phyloP scores from a whole-genome alignment of 1,284 basidiomycete genomes.

The Cutaneotrichosporon sp. region DNA sequence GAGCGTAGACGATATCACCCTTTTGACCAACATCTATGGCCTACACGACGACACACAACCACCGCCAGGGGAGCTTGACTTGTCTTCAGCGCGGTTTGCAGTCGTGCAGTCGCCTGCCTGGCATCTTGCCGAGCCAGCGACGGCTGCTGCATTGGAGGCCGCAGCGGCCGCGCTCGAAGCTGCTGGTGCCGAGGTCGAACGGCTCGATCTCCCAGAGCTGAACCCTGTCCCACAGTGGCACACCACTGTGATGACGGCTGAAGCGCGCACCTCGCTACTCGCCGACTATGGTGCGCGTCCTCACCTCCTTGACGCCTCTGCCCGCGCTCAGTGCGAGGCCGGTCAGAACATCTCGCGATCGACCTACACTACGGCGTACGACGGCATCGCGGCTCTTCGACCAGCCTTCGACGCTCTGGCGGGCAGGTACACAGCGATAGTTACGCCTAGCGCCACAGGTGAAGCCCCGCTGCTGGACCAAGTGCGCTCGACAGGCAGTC shows the following conservation, averaged over 20 bases:
- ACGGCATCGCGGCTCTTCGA: constrained; percentile 31
- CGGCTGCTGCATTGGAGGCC: constrained; percentile 24
- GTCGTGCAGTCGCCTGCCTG: constrained; percentile 35
- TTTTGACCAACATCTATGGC: constrained; percentile 32
- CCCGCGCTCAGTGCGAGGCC: constrained; percentile 30
- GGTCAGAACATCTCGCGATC: constrained; percentile 20
- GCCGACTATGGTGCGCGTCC: constrained; percentile 17
- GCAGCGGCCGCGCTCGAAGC: constrained; percentile 24
- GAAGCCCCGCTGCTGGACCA: constrained; percentile 30
- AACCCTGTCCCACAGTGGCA: constrained; percentile 29
- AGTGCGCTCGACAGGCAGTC: constrained; percentile 32
- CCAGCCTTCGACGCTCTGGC: constrained; percentile 32
- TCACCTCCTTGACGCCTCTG: constrained; percentile 24
- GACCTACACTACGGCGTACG: constrained; percentile 30
- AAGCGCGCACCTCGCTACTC: constrained; percentile 30
- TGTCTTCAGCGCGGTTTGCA: constrained; percentile 33
- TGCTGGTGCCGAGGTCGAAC: constrained; percentile 33
- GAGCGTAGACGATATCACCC: constrained; percentile 35
- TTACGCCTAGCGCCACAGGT: constrained; percentile 35
- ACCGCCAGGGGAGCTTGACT: neutral
- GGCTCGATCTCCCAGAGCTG: constrained; percentile 29
- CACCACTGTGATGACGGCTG: constrained; percentile 31
- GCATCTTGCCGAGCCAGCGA: constrained; percentile 25
- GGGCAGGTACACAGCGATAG: constrained; percentile 30
- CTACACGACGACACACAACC: constrained; percentile 34